Base-by-base conservation (phyloP, 2,329 filamentous ascomycete species). In the Stemphylium vesicarium region DNA sequence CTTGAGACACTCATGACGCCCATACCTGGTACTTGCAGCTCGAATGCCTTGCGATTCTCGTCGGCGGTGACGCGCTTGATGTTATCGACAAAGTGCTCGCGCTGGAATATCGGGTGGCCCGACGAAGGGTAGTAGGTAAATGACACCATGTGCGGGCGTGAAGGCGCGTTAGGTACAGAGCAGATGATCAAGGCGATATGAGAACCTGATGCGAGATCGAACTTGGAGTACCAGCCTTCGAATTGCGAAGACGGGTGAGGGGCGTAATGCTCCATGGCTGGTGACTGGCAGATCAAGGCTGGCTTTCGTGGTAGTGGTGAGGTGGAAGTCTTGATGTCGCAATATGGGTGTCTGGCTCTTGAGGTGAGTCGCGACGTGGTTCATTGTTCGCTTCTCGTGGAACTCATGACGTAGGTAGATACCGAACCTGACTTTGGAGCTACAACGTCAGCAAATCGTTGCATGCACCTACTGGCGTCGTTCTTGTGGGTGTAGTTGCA, bases 171-270 rank as follows among this genome's bases (percentile, higher is more conserved):
- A n/a, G 74, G 75, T 13, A 82, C 77, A 36, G 74, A 76, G 66
- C 77, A 81, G 22, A 81, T 75, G 39, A 82, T 78, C 9, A 82
- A 57, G 13, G 78, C 76, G 7, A 83, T 70, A 51, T 80, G 77
- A 4, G 75, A 73, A 54, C 79, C 79, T 3, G 77, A 79, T 13
- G 76, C 74, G 6, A 82, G 74, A 47, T 75, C 70, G 64, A 82
- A 82, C 58, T 81, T 81, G 56, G 78, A 79, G 68, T 82, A 82
- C 67, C 76, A 82, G 32, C 80, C 80, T 66, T 83, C 80, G 60
- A 83, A 82, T 29, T 69, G 70, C 24, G 79, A 65, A 31, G 50
- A 59, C 1, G 60, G 60, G 56, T 82, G 81, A 2, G 80, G 80
- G 6, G 70, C 71, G 50, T 69, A 75, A 59, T 80, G 77, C 52